Conservation (phyloP, 805 yeast genomes). For the Sungouiozyma intestinalis region DNA sequence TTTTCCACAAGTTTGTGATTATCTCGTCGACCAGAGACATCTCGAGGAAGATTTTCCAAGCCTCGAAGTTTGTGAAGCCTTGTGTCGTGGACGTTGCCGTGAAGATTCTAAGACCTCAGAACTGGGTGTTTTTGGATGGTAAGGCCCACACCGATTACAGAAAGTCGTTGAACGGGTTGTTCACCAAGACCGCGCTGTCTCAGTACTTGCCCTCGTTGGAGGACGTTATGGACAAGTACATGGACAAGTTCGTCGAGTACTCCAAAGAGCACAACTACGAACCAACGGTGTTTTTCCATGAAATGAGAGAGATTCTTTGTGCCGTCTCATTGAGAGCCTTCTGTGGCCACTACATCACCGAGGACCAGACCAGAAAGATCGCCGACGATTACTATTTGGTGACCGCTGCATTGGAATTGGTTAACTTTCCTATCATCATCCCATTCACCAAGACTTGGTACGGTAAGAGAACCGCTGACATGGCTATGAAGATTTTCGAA, state of each 20-base stretch:
- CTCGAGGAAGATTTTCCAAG: conserved; percentile 74
- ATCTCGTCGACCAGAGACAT: conserved; percentile 83
- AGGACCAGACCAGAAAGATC: conserved; percentile 75
- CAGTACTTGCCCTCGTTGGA: conserved; percentile 81
- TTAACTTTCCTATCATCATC: conserved; percentile 91
- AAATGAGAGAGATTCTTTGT: conserved; percentile 92
- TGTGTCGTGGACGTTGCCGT: conserved; percentile 97
- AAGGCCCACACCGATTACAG: conserved; percentile 92
- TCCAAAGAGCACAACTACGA: conserved; percentile 42
- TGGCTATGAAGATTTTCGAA: conserved; percentile 87
- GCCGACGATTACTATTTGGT: conserved; percentile 89
- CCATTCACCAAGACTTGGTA: conserved; percentile 98
- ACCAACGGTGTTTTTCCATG: conserved; percentile 75
- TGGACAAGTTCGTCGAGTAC: conserved; percentile 49
- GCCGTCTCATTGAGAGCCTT: conserved; percentile 88
- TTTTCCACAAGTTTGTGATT: conserved; percentile 95
- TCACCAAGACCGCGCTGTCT: conserved; percentile 74
- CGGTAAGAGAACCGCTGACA: conserved; percentile 86
- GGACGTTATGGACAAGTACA: conserved; percentile 69
- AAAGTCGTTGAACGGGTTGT: conserved; percentile 78
- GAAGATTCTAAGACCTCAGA: conserved; percentile 86
- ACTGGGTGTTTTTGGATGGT: conserved; percentile 98
- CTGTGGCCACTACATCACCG: conserved; percentile 91
- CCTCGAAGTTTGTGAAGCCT: conserved; percentile 86
- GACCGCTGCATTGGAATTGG: conserved; percentile 94